These are phyloP conservation scores for Daldinia concentrica DNA, from an alignment of 495 filamentous ascomycete species.

Conservation along the genomic window DNA sequence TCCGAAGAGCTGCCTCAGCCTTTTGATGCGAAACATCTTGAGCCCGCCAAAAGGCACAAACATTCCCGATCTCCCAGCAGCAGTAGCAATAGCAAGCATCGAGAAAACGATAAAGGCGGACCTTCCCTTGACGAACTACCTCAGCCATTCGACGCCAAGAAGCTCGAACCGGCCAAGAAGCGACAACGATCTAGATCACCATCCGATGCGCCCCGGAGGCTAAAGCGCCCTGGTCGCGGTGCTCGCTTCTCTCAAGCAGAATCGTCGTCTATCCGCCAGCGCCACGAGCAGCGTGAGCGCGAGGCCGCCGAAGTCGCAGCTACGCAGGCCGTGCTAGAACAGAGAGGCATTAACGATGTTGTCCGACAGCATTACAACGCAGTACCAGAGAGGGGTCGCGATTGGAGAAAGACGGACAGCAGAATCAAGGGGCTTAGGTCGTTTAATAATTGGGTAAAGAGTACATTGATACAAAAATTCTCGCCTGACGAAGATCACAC, in stretches of 20 bases:
- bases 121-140: constrained; percentile 55
- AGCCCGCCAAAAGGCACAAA: constrained; percentile 50
- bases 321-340: constrained; percentile 47
- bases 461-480: constrained; percentile 95
- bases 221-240: constrained; percentile 86
- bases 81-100: constrained; percentile 24
- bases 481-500: constrained; percentile 78
- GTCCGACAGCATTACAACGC: constrained; percentile 95
- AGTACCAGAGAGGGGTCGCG: constrained; percentile 89
- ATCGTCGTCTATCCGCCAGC: constrained; percentile 71
- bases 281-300: constrained; percentile 71
- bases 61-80: constrained; percentile 29
- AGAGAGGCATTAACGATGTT: constrained; percentile 77
- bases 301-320: constrained; percentile 63
- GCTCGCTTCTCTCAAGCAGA: constrained; percentile 78
- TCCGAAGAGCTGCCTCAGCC: constrained; percentile 48
- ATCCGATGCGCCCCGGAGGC: constrained; percentile 67
- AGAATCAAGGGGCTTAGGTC: constrained; percentile 92
- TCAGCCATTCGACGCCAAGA: constrained; percentile 65
- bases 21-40: constrained; percentile 54
- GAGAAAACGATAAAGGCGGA: constrained; percentile 18
- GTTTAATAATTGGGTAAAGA: constrained; percentile 99
- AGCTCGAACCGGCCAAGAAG: constrained; percentile 63
- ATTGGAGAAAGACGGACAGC: constrained; percentile 93
- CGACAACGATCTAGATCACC: constrained; percentile 55